Evolutionary conservation across 371 early-diverging fungal species (phyloP), one percentile per base, ranked within the genome.

Genomic region (Mucor velutinosus): DNA sequence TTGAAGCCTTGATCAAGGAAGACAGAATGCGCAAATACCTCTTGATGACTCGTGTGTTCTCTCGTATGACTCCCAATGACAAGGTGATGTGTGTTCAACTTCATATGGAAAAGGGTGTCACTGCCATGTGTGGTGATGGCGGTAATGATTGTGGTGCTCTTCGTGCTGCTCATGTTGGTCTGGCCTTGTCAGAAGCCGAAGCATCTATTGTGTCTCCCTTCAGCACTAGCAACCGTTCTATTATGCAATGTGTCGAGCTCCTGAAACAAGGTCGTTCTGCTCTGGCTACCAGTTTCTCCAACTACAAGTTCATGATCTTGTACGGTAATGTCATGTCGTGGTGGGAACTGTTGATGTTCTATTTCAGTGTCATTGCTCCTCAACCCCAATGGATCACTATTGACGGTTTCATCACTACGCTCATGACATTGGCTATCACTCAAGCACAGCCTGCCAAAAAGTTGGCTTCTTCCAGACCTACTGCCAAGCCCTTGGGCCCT

Each of bases 131-230:
- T 76, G 98, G 98, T 65, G 98, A 98, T 77, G 98, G 97, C 62
- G 96, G 92, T 23, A 98, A 98, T 78, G 98, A 98, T 78, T 92
- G 94, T 69, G 97, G 95, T 53, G 98, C 98, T 15, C 79, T 98
- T 53, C 90, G 92, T 49, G 93, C 91, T 55, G 93, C 96, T 12
- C 95, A 95, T 72, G 95, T 93, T 15, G 97, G 98, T 51, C 67
- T 98, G 11, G 93, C 97, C 43, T 81, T 98, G 27, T 91, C 93
- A 3, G 88, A 86, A 58, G 78, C 89, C n/a, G 89, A 89, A 66
- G 90, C 94, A 1, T 93, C 91, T 30, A 81, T 96, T 39, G 95
- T 94, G 6, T 88, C 95, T 21, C 93, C 92, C 53, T 98, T 97
- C 79, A 88, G 90, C 35, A 89, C 90, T 8, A 72, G 32, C 37